Base-by-base conservation (phyloP, 495 filamentous ascomycete species). In the Aspergillus sclerotioniger region DNA sequence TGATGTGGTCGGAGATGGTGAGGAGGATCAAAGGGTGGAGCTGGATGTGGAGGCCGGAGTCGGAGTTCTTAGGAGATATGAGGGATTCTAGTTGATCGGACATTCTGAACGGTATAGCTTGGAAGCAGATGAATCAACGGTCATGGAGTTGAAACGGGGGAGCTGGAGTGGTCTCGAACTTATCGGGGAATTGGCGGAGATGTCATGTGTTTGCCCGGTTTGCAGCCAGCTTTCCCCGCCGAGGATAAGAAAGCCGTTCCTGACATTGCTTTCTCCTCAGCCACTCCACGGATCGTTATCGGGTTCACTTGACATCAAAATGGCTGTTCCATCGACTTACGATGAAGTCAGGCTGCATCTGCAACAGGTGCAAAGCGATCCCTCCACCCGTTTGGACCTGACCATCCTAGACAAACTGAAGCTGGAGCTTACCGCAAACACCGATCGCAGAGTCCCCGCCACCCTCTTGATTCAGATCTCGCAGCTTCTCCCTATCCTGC, bases 1-100 rank as follows among this genome's bases (percentile, higher is more conserved):
- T 95, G 69, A 97, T 91, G 71, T 92, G 93, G 76, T 99, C 94
- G 51, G 92, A 96, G 59, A 99, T 92, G 17, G 90, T 96, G 73
- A 99, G 90, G 51, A 98, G 85, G 31, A 95, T 90, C 9, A 99
- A 86, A 43, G 94, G 94, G 67, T 99, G 94, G 5, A 99, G 85
- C 63, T 91, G 87, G 29, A 92, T 86, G 62, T 89, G 84, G 16
- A 95, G 84, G 20, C 88, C 86, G 13, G 90, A 90, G 62, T 87
- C 84, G 56, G 92, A 90, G 9, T 89, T 84, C 64, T 87, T 81
- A 9, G 75, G 77, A 1, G 86, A 88, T 32, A 90, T 65, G 29
- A 89, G 78, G 9, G 82, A 78, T 25, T 78, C 77, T 19, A 62
- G 17, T 15, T 67, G 52, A n/a, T 70, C 69, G 60, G 69, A 64